Percentiles rank a stretch among this genome's conserved stretches.
Evolutionary conservation across 345 rosid species (phyloP).

Genomic region (Pseudoturritis turrita): DNA sequence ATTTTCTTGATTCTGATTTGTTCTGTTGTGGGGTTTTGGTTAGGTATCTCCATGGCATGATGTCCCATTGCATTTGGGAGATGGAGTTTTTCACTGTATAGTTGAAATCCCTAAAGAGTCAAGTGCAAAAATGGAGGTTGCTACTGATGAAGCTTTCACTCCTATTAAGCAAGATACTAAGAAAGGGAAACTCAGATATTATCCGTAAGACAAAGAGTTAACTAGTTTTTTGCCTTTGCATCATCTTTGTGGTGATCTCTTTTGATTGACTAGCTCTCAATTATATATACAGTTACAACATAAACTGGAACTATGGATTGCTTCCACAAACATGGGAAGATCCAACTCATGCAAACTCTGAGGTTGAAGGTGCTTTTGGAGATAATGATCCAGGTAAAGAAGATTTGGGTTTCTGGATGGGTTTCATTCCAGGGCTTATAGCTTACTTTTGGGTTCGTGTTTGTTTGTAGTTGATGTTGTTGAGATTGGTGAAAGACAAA

Average conservation of each 20-base stretch:
- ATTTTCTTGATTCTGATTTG: conserved; percentile 1
- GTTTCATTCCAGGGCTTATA: neutral
- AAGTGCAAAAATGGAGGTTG: conserved; percentile 97
- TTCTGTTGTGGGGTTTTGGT: neutral
- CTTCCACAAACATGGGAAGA: conserved; percentile 99
- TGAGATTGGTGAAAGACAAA: conserved; percentile 55
- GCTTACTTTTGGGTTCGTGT: neutral
- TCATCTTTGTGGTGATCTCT: neutral
- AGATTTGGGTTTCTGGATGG: neutral
- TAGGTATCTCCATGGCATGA: conserved; percentile 99
- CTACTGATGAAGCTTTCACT: conserved; percentile 84
- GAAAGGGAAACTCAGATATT: conserved; percentile 38
- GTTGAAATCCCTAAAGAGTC: conserved; percentile 93
- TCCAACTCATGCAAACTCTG: conserved; percentile 71
- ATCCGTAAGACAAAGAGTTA: conserved; percentile 32
- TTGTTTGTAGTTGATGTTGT: neutral
- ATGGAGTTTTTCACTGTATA: conserved; percentile 71
- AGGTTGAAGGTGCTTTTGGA: conserved; percentile 88
- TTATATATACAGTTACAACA: conserved; percentile 56
- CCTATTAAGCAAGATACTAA: conserved; percentile 79
- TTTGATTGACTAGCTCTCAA: neutral
- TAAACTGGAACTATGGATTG: conserved; percentile 96
- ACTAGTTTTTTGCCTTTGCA: neutral
- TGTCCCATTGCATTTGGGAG: conserved; percentile 74
- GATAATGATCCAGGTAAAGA: conserved; percentile 85